Evolutionary conservation across 2,329 filamentous ascomycete species (phyloP).

Genomic region (Cladosporium sp.): DNA sequence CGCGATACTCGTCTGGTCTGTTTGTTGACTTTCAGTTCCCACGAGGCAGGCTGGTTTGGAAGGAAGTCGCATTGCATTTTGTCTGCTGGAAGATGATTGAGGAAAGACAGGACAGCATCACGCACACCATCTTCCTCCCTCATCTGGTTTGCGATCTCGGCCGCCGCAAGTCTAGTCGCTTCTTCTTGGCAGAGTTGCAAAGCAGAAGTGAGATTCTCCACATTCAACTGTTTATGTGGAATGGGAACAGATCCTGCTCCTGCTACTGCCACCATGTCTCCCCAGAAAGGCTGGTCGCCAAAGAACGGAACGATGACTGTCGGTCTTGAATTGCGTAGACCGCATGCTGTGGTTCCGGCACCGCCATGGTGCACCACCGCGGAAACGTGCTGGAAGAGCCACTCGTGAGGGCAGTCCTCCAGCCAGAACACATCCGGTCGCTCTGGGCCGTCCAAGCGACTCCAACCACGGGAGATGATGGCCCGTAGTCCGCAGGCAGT

Average conservation of each 20-base stretch:
- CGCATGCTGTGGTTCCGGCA: constrained; percentile 52
- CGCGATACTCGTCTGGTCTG: constrained; percentile 4
- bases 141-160: constrained; percentile 57
- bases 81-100: constrained; percentile 48
- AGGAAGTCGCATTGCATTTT: constrained; percentile 12
- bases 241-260: constrained; percentile 65
- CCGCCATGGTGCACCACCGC: constrained; percentile 55
- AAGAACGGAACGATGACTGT: constrained; percentile 54
- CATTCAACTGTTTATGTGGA: constrained; percentile 63
- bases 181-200: constrained; percentile 49
- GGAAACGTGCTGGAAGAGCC: constrained; percentile 51
- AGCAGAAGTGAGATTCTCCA: constrained; percentile 37
- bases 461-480: constrained; percentile 51
- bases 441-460: constrained; percentile 34
- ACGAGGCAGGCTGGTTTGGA: constrained; percentile 7
- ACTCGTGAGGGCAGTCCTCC: constrained; percentile 52
- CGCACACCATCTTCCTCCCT: constrained; percentile 62
- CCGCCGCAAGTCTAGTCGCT: constrained; percentile 54
- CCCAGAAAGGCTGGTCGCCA: constrained; percentile 53
- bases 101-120: constrained; percentile 65
- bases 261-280: constrained; percentile 39
- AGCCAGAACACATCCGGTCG: constrained; percentile 40
- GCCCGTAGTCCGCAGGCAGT: constrained; percentile 44
- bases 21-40: constrained; percentile 4
- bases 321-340: constrained; percentile 45